Evolutionary conservation across 306 rosid genomes (phyloP).

Genomic region (Prunus salicina): DNA sequence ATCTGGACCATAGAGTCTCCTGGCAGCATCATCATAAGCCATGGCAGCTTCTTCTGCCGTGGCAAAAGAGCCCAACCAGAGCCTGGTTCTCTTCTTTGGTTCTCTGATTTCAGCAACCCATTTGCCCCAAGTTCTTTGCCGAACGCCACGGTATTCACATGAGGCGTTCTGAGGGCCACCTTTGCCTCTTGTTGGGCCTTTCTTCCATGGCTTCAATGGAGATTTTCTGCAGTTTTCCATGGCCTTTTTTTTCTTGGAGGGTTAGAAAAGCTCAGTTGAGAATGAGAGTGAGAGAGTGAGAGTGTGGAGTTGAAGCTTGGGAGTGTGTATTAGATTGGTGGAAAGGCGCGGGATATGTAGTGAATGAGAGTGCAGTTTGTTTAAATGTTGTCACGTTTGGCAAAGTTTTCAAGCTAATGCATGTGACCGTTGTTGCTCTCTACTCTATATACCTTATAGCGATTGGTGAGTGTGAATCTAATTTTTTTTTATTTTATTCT

Average conservation of each 20-base stretch:
- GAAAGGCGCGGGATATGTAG: conserved; percentile 80
- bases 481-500: not conserved
- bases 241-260: conserved; percentile 3
- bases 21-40: conserved; percentile 97
- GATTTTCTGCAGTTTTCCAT: conserved; percentile 76
- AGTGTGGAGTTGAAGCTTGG: conserved; percentile 8
- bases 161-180: conserved; percentile 94
- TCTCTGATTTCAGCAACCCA: conserved; percentile 99
- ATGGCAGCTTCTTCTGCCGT: conserved; percentile 97
- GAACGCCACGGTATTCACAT: conserved; percentile 84
- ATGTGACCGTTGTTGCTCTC: conserved; percentile 72
- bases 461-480: conserved; percentile 15
- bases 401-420: conserved; percentile 45
- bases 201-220: conserved; percentile 91
- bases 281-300: conserved; percentile 26
- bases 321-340: conserved; percentile 3
- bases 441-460: conserved; percentile 2
- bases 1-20: conserved; percentile 87
- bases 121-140: conserved; percentile 97
- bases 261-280: conserved; percentile 15
- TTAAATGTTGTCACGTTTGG: conserved; percentile 88
- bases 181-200: conserved; percentile 93
- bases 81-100: conserved; percentile 91
- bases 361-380: conserved; percentile 50
- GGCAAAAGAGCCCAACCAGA: conserved; percentile 93